A percentile compares a stretch with the other conserved stretches of the same genome.
These are phyloP conservation scores for Lagerstroemia speciosa DNA, from an alignment of 345 rosid species.

Conservation along the genomic window DNA sequence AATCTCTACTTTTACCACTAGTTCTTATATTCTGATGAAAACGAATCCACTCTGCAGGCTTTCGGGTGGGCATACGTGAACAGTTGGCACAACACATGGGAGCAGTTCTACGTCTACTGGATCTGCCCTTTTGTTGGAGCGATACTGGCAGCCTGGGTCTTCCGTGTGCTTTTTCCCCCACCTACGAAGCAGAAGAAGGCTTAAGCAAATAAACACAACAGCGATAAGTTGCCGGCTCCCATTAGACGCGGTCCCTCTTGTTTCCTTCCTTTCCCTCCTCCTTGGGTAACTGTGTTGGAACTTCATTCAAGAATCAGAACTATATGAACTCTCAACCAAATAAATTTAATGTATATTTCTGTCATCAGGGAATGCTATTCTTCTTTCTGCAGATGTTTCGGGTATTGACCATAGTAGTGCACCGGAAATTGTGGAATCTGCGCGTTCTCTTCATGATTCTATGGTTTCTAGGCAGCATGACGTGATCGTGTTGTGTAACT, in stretches of 20 bases:
- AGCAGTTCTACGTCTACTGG: conserved; percentile 89
- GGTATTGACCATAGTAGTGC: neutral
- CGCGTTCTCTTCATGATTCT: neutral
- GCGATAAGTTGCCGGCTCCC: neutral
- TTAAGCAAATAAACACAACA: conserved; percentile 16
- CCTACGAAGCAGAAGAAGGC: conserved; percentile 51
- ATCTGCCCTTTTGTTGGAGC: conserved; percentile 80
- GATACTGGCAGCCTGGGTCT: conserved; percentile 60
- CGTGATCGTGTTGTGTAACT: neutral
- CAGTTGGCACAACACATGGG: conserved; percentile 80
- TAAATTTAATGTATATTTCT: neutral
- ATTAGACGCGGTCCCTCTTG: neutral
- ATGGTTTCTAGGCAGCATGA: neutral
- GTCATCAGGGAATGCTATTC: neutral
- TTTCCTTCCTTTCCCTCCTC: neutral
- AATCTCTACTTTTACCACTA: neutral
- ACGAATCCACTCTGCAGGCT: conserved; percentile 44
- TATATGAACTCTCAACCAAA: neutral
- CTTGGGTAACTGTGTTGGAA: neutral
- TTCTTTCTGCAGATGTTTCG: neutral
- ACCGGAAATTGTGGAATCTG: neutral
- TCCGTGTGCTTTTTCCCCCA: conserved; percentile 53
- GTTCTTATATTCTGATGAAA: neutral
- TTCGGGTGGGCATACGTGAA: conserved; percentile 91
- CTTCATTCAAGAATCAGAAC: neutral